Evolutionary conservation across 2,329 filamentous ascomycete species (phyloP).

Genomic region (Coniella lustricola): DNA sequence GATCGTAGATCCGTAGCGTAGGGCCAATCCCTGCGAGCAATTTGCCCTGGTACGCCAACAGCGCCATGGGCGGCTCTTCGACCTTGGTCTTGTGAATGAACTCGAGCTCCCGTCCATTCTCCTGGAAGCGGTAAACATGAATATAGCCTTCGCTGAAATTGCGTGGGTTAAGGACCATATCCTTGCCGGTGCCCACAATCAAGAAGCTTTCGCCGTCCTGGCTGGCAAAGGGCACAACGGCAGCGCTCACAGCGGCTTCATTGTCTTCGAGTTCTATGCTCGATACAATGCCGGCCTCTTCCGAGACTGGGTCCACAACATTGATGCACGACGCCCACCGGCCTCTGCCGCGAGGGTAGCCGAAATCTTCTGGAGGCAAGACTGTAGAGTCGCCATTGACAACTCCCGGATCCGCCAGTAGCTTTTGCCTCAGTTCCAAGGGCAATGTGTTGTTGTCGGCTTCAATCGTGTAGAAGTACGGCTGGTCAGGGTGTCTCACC

Average conservation of each 20-base stretch:
- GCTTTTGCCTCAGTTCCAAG: conserved; percentile 64
- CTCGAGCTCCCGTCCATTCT: conserved; percentile 80
- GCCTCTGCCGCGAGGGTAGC: conserved; percentile 73
- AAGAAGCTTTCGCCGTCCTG: conserved; percentile 86
- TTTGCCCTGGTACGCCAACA: conserved; percentile 87
- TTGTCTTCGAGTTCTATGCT: conserved; percentile 82
- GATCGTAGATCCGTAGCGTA: conserved; percentile 79
- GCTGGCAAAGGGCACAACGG: conserved; percentile 77
- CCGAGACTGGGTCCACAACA: conserved; percentile 73
- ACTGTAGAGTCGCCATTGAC: conserved; percentile 66
- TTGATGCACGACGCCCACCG: conserved; percentile 97
- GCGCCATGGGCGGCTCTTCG: conserved; percentile 80
- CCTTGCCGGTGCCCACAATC: conserved; percentile 89
- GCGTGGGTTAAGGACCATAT: conserved; percentile 72
- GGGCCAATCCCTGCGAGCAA: conserved; percentile 80
- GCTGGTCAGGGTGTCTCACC: conserved; percentile 77
- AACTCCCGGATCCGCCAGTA: conserved; percentile 64
- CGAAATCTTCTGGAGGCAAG: conserved; percentile 76
- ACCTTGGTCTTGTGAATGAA: conserved; percentile 96
- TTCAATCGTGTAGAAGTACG: conserved; percentile 90
- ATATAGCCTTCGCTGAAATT: conserved; percentile 76
- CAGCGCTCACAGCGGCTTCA: conserved; percentile 82
- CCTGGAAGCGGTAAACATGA: conserved; percentile 84
- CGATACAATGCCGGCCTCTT: conserved; percentile 63
- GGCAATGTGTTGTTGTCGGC: conserved; percentile 88